phyloP scores from a whole-genome alignment of 768 basidiomycete species.

The Lactarius hatsudake region DNA sequence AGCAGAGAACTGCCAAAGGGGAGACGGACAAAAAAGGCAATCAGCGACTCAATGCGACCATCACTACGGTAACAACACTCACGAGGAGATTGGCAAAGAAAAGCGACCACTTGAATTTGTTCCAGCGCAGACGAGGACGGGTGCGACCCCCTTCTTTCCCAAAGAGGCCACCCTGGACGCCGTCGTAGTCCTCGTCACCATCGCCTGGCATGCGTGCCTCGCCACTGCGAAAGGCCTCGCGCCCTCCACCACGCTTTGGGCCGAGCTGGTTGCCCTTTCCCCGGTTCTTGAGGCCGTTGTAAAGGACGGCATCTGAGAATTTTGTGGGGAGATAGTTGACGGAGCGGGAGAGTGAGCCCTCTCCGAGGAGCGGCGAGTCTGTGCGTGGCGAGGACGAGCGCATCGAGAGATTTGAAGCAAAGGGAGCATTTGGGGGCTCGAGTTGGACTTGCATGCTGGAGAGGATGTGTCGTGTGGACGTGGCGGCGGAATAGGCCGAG shows the following conservation, averaged over 20 bases:
- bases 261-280: conserved; percentile 38
- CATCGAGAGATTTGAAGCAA: conserved; percentile 32
- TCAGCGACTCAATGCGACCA: conserved; percentile 5
- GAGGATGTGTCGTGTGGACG: conserved; percentile 50
- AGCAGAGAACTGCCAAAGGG: conserved; percentile 44
- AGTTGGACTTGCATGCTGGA: conserved; percentile 38
- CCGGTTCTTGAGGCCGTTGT: conserved; percentile 42
- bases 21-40: neutral
- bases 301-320: conserved; percentile 51
- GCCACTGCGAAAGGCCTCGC: conserved; percentile 51
- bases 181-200: conserved; percentile 41
- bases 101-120: conserved; percentile 79
- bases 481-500: conserved; percentile 45
- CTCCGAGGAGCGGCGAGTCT: conserved; percentile 29
- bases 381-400: conserved; percentile 32
- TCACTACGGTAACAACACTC: conserved; percentile 28
- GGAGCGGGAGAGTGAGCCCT: conserved; percentile 43
- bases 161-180: conserved; percentile 40
- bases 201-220: conserved; percentile 41
- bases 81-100: conserved; percentile 63
- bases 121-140: conserved; percentile 62
- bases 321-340: conserved; percentile 78
- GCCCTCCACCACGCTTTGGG: conserved; percentile 67
- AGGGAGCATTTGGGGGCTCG: conserved; percentile 43
- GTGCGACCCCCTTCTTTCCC: conserved; percentile 39